These are phyloP conservation scores for Nigrograna mackinnonii DNA, from an alignment of 2,329 filamentous ascomycete species.

Conservation along the genomic window DNA sequence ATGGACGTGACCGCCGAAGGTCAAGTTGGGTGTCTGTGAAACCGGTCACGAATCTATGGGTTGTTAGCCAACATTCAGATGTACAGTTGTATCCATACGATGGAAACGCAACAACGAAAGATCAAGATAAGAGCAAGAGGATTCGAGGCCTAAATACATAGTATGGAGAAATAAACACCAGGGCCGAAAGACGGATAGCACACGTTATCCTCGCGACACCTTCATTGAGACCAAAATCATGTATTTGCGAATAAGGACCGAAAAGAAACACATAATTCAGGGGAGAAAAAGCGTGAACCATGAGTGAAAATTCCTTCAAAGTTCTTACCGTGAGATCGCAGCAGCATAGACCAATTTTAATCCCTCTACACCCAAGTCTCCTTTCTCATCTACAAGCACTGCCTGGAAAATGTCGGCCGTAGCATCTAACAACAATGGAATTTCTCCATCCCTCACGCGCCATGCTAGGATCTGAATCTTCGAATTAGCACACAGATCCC, in stretches of 20 bases:
- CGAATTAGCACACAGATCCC: background rate
- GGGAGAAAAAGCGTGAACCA: no score
- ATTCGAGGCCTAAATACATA: no score
- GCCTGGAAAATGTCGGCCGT: constrained; percentile 75
- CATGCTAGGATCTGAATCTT: constrained; percentile 33
- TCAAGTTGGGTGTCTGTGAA: constrained; percentile 67
- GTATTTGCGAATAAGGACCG: background rate
- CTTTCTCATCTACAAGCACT: constrained; percentile 63
- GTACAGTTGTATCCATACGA: constrained; percentile 5
- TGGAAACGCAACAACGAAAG: no score
- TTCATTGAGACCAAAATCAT: background rate
- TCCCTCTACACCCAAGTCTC: constrained; percentile 58
- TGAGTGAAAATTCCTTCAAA: constrained; percentile 2
- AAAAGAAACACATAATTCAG: no score
- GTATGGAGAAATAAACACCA: no score
- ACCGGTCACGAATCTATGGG: constrained; percentile 73
- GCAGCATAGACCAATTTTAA: constrained; percentile 72
- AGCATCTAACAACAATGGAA: constrained; percentile 79
- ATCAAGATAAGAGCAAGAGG: no score
- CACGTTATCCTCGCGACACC: background rate
- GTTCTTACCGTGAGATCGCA: constrained; percentile 69
- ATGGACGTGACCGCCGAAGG: constrained; percentile 29
- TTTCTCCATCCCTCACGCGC: constrained; percentile 30
- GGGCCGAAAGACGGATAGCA: no score
- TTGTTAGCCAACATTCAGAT: constrained; percentile 6